phyloP scores from a whole-genome alignment of 1,284 basidiomycete species.

The Tilletia caries region DNA sequence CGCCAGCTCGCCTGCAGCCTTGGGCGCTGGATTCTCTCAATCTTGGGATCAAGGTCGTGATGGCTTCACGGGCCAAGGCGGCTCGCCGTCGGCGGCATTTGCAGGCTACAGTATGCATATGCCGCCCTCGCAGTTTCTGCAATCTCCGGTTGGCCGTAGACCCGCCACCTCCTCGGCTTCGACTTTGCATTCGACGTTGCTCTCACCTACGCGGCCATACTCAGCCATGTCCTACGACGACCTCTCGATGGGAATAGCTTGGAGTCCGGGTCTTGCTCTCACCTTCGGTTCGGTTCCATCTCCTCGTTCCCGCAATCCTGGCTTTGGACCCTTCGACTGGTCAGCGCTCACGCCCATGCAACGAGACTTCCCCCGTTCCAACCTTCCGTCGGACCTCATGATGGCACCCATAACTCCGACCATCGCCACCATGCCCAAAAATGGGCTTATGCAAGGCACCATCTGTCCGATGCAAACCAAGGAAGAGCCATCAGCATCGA shows the following conservation, averaged over 20 bases:
- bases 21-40: too few relatives aligned
- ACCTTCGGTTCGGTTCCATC: neutral
- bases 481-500: neutral
- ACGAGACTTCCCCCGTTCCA: neutral
- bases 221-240: neutral
- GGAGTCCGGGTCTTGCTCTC: neutral
- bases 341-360: neutral
- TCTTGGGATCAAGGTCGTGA: too few relatives aligned
- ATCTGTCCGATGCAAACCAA: neutral
- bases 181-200: neutral
- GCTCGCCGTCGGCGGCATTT: too few relatives aligned
- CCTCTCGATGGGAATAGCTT: neutral
- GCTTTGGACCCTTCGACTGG: neutral
- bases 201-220: neutral
- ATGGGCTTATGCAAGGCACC: too few relatives aligned
- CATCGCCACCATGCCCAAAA: neutral
- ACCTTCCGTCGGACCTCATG: neutral
- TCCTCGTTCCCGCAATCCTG: neutral
- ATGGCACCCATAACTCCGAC: neutral
- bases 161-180: neutral
- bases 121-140: too few relatives aligned
- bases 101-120: too few relatives aligned
- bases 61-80: too few relatives aligned
- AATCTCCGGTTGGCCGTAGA: too few relatives aligned
- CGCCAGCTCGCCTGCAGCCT: too few relatives aligned